phyloP scores from a whole-genome alignment of 2,329 filamentous ascomycete genomes.

The Exophiala dermatitidis region DNA sequence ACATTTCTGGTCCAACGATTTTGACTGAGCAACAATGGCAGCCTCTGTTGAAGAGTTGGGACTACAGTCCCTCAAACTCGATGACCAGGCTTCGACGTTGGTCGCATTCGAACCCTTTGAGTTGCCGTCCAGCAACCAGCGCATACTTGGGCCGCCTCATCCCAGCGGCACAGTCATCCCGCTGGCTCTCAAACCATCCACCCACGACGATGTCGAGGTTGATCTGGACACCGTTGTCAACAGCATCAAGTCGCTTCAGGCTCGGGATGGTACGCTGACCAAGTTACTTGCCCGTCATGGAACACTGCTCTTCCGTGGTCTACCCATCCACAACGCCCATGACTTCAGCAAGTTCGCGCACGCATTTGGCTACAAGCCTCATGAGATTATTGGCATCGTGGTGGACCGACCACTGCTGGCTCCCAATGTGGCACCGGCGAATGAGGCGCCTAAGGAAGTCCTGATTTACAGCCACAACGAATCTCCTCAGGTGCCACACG shows the following conservation, averaged over 20 bases:
- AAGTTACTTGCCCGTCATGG: conserved; percentile 41
- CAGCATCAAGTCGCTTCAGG: conserved; percentile 36
- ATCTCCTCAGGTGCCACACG: conserved; percentile 46
- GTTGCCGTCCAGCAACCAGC: conserved; percentile 39
- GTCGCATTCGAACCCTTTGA: conserved; percentile 36
- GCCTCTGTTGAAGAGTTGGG: conserved; percentile 7
- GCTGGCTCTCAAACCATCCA: conserved; percentile 35
- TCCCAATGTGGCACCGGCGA: conserved; percentile 43
- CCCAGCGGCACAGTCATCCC: conserved; percentile 35
- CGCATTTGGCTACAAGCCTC: conserved; percentile 43
- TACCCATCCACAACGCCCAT: conserved; percentile 41
- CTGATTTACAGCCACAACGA: conserved; percentile 48
- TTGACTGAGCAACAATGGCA: conserved; percentile 3
- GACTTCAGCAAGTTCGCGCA: conserved; percentile 47
- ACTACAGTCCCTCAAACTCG: conserved; percentile 22
- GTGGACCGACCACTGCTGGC: conserved; percentile 41
- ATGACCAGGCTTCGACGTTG: conserved; percentile 16
- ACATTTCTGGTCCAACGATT: background rate
- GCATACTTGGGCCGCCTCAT: conserved; percentile 37
- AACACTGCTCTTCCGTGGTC: conserved; percentile 41
- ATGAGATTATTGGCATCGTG: conserved; percentile 48
- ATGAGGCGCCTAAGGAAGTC: conserved; percentile 44
- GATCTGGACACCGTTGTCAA: conserved; percentile 34
- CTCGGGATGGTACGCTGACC: conserved; percentile 33
- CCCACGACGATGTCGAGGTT: conserved; percentile 17